These are phyloP conservation scores for Saccharomyces kudriavzevii DNA, from an alignment of 805 yeast species.

Conservation along the genomic window DNA sequence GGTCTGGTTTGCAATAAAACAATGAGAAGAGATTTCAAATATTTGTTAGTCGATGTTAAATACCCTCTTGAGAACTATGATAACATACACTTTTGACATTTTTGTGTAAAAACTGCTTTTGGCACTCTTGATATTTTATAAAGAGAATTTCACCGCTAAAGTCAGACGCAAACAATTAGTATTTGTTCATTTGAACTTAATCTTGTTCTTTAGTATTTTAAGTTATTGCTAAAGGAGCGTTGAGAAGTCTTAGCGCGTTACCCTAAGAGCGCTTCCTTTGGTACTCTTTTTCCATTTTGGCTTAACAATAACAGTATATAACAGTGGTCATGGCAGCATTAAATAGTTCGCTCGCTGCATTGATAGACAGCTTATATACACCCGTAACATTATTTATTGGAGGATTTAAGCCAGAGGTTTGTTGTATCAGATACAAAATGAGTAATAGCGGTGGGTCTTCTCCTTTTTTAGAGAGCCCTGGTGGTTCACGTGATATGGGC, in stretches of 20 bases:
- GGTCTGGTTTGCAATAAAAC: conserved; percentile 37
- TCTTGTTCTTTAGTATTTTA: neutral
- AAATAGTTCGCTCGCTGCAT: neutral
- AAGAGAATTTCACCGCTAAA: neutral
- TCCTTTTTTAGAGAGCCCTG: conserved; percentile 33
- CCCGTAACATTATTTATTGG: neutral
- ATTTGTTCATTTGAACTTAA: neutral
- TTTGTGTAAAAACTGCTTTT: neutral
- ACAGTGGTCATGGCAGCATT: neutral
- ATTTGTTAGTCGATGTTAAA: neutral
- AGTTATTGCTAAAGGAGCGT: neutral
- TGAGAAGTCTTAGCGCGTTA: neutral
- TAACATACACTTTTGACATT: conserved; percentile 43
- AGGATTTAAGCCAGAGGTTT: neutral
- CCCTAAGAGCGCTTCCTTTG: neutral
- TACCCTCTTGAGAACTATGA: neutral
- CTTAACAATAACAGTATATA: neutral
- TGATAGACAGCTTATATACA: neutral
- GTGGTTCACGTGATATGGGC: conserved; percentile 6
- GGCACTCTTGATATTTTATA: neutral
- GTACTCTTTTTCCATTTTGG: neutral
- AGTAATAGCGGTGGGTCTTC: conserved; percentile 29
- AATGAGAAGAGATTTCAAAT: neutral
- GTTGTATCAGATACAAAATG: conserved; percentile 3
- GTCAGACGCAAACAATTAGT: neutral